phyloP scores from a whole-genome alignment of 352 stramenopile species.

The Globisporangium yorkense region DNA sequence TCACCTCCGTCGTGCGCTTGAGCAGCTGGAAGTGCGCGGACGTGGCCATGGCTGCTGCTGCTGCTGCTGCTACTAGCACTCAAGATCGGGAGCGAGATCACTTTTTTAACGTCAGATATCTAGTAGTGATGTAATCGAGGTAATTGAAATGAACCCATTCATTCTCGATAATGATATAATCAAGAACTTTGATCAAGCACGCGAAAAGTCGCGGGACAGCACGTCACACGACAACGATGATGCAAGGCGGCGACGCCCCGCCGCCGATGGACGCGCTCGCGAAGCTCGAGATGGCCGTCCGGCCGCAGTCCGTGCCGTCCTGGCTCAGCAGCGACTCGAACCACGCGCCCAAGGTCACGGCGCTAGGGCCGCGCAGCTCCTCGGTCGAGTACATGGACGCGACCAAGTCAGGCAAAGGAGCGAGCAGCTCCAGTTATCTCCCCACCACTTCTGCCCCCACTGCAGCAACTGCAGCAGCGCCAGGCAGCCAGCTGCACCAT shows the following conservation, averaged over 20 bases:
- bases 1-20: conserved; percentile 40
- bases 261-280: conserved; percentile 51
- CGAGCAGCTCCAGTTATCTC: neutral
- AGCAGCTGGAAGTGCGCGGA: conserved; percentile 36
- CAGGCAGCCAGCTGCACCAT: neutral
- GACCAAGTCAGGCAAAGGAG: neutral
- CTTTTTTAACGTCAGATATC: no score
- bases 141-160: no score
- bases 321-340: conserved; percentile 72
- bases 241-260: conserved; percentile 2
- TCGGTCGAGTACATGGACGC: conserved; percentile 49
- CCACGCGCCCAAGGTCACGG: conserved; percentile 54
- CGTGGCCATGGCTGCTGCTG: neutral
- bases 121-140: no score
- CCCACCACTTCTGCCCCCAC: neutral
- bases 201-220: conserved; percentile 1
- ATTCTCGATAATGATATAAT: no score
- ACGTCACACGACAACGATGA: neutral
- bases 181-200: no score
- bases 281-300: conserved; percentile 67
- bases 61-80: no score
- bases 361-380: conserved; percentile 42
- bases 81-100: no score
- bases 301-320: conserved; percentile 62
- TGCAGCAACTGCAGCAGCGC: neutral